A percentile compares a stretch with the other conserved stretches of the same genome.
Conservation (phyloP, 2,329 filamentous ascomycete species). For the Phymatotrichopsis omnivora region DNA sequence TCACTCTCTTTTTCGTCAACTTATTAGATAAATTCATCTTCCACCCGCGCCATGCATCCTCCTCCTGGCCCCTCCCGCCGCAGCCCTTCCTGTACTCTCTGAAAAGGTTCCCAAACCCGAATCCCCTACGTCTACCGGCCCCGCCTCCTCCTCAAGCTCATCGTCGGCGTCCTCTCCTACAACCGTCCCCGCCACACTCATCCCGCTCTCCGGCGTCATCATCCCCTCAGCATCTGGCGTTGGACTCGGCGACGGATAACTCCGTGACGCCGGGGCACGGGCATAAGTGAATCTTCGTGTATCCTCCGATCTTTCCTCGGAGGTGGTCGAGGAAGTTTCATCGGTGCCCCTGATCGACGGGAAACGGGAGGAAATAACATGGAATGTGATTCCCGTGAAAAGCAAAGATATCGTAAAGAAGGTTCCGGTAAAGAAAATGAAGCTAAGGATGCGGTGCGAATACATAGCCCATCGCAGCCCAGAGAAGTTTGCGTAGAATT, state of each 20-base stretch:
- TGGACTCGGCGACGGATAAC: neutral
- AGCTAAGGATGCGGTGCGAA: conserved; percentile 61
- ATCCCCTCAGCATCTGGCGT: conserved; percentile 5
- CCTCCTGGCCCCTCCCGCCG: conserved; percentile 9
- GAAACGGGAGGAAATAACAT: too few relatives aligned
- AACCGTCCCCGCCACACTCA: neutral
- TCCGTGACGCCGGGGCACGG: too few relatives aligned
- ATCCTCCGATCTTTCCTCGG: too few relatives aligned
- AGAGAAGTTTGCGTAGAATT: conserved; percentile 25
- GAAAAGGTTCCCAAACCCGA: conserved; percentile 19
- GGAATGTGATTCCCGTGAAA: too few relatives aligned
- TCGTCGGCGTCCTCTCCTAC: conserved; percentile 19
- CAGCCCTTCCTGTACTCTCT: conserved; percentile 17
- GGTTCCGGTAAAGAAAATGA: conserved; percentile 53
- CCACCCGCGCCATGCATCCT: neutral
- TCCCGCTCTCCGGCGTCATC: conserved; percentile 2
- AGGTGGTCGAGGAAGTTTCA: too few relatives aligned
- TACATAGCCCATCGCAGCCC: conserved; percentile 66
- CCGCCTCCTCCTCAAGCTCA: conserved; percentile 2
- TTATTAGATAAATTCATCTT: neutral
- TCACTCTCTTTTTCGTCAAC: neutral
- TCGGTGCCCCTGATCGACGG: too few relatives aligned
- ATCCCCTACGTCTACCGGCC: conserved; percentile 9
- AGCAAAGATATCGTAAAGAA: too few relatives aligned
- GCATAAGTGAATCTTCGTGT: too few relatives aligned